Evolutionary conservation across 1,284 basidiomycete genomes (phyloP).

Genomic region (Wallemia mellicola): DNA sequence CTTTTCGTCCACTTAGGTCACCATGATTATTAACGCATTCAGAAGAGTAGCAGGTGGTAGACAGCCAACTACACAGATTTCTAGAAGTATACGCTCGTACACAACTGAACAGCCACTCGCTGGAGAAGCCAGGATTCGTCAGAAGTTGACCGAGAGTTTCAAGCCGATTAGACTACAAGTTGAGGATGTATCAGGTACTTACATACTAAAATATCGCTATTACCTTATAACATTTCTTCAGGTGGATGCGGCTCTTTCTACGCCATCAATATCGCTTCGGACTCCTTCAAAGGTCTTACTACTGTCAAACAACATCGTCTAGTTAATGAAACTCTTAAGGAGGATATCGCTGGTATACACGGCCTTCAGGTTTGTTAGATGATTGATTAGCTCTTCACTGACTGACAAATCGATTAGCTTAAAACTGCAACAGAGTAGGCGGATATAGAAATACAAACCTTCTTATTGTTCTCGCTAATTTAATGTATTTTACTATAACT

Average conservation of each 20-base stretch:
- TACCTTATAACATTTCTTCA: conserved; percentile 13
- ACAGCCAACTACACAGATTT: no score
- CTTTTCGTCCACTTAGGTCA: no score
- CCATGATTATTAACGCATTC: no score
- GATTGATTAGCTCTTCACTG: background rate
- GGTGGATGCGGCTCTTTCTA: conserved; percentile 93
- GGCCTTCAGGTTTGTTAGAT: conserved; percentile 50
- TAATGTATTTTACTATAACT: no score
- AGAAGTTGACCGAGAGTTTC: conserved; percentile 43
- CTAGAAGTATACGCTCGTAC: no score
- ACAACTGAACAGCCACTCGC: background rate
- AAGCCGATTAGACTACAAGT: conserved; percentile 44
- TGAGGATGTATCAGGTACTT: conserved; percentile 59
- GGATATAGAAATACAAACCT: background rate
- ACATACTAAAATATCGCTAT: background rate
- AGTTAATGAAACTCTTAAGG: conserved; percentile 59
- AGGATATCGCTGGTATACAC: conserved; percentile 74
- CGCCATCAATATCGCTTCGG: conserved; percentile 59
- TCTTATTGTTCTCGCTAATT: no score
- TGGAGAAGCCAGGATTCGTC: conserved; percentile 38
- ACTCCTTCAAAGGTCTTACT: conserved; percentile 53
- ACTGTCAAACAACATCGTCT: conserved; percentile 81
- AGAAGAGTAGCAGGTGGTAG: no score
- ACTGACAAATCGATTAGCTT: background rate
- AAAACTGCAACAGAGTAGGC: background rate